These are phyloP conservation scores for Ampelocalamus luodianensis DNA, from an alignment of 176 grass and related monocot species.

Conservation along the genomic window DNA sequence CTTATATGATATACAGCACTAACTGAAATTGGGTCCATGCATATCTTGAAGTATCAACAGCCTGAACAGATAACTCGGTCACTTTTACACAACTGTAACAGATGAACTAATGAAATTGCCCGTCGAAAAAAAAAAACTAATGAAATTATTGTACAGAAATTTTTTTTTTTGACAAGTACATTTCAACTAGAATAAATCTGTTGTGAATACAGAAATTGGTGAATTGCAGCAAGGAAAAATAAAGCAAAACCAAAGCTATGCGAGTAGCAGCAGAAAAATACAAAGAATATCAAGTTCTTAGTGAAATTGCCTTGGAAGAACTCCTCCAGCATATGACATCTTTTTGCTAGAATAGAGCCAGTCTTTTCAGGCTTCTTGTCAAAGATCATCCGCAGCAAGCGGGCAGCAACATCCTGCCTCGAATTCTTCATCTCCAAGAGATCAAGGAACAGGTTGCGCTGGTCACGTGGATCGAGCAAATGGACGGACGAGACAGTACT, in stretches of 20 bases:
- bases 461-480: slow-evolving; percentile 51
- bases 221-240: background rate
- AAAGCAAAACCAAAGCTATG: background rate
- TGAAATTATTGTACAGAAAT: background rate
- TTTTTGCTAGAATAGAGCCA: slow-evolving; percentile 66
- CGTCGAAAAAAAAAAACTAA: no score
- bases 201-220: background rate
- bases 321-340: slow-evolving; percentile 65
- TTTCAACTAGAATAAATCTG: slow-evolving; percentile 21
- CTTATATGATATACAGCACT: background rate
- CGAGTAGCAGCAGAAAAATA: slow-evolving; percentile 2
- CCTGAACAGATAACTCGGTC: background rate
- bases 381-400: slow-evolving; percentile 80
- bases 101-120: background rate
- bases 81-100: background rate
- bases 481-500: slow-evolving; percentile 68
- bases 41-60: slow-evolving; percentile 24
- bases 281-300: slow-evolving; percentile 4
- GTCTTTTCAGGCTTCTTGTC: slow-evolving; percentile 60
- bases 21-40: background rate
- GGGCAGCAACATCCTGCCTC: slow-evolving; percentile 55
- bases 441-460: slow-evolving; percentile 58
- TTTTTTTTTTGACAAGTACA: background rate
- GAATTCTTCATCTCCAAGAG: slow-evolving; percentile 68
- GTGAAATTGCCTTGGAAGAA: slow-evolving; percentile 70